Percentiles rank a stretch among this genome's conserved stretches.
phyloP scores from a whole-genome alignment of 2,329 filamentous ascomycete genomes.

The Exserohilum rostratum region DNA sequence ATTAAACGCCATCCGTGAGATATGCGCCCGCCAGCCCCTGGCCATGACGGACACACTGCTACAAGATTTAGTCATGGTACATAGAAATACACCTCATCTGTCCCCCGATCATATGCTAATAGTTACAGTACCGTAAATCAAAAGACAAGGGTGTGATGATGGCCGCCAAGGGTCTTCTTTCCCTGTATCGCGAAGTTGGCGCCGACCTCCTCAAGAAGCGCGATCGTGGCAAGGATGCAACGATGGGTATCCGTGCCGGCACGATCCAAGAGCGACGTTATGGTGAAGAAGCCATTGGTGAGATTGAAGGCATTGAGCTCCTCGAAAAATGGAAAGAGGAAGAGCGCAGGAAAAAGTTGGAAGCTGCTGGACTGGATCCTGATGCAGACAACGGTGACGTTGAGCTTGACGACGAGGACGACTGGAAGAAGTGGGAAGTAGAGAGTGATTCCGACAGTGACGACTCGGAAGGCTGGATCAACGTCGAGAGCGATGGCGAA shows the following conservation, averaged over 20 bases:
- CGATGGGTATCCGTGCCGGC: conserved; percentile 78
- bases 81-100: not conserved
- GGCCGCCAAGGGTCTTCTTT: conserved; percentile 90
- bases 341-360: conserved; percentile 74
- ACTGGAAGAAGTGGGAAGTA: conserved; percentile 66
- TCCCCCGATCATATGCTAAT: conserved; percentile 6
- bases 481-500: conserved; percentile 81
- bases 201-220: conserved; percentile 87
- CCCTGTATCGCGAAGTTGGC: conserved; percentile 88
- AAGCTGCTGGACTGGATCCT: conserved; percentile 68
- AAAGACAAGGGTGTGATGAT: conserved; percentile 99
- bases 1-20: conserved; percentile 91
- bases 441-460: conserved; percentile 64
- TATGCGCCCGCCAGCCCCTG: conserved; percentile 90
- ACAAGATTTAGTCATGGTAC: conserved; percentile 82
- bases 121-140: conserved; percentile 76
- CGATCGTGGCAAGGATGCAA: conserved; percentile 89
- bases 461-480: conserved; percentile 90
- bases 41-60: conserved; percentile 95
- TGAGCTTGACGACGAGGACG: conserved; percentile 63
- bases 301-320: conserved; percentile 91
- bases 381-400: conserved; percentile 67
- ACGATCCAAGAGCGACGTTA: conserved; percentile 78
- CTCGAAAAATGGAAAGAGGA: conserved; percentile 94
- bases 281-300: conserved; percentile 80